Percentiles rank a stretch among this genome's conserved stretches.
Evolutionary conservation across 2,329 filamentous ascomycete species (phyloP).

Genomic region (Xylariaceae sp.): DNA sequence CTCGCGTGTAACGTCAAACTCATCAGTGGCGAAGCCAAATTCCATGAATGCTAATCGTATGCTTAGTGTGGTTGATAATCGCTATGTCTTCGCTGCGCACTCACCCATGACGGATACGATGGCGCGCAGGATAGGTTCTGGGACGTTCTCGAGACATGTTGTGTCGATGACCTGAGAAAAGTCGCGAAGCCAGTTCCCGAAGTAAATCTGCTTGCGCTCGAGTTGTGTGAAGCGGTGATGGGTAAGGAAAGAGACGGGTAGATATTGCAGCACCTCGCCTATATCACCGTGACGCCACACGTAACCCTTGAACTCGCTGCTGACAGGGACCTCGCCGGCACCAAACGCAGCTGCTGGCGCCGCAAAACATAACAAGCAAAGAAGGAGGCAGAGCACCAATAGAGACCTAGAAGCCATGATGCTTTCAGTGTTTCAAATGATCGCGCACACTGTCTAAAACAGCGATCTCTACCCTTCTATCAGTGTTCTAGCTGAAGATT

Average conservation of each 20-base stretch:
- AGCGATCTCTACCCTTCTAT: no score
- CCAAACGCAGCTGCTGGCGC: constrained; percentile 35
- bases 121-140: constrained; percentile 49
- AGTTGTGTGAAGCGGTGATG: constrained; percentile 36
- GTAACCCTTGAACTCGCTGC: constrained; percentile 38
- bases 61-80: no score
- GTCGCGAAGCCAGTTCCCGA: constrained; percentile 45
- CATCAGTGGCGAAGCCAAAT: constrained; percentile 53
- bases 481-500: no score
- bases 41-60: no score
- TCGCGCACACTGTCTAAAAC: no score
- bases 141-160: constrained; percentile 49
- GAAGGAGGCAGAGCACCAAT: constrained; percentile 21
- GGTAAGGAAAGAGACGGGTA: constrained; percentile 36
- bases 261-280: constrained; percentile 34
- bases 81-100: no score
- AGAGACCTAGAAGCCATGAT: constrained; percentile 12
- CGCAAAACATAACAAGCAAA: constrained; percentile 33
- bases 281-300: constrained; percentile 41
- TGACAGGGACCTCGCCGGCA: constrained; percentile 35
- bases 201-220: constrained; percentile 38
- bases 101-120: constrained; percentile 52
- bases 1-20: constrained; percentile 53
- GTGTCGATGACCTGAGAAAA: constrained; percentile 53
- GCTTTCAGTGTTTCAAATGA: no score